Percentiles rank a stretch among this genome's conserved stretches.
These are phyloP conservation scores for Cyclanthera cordifolia DNA, from an alignment of 306 rosid genomes.

Conservation along the genomic window DNA sequence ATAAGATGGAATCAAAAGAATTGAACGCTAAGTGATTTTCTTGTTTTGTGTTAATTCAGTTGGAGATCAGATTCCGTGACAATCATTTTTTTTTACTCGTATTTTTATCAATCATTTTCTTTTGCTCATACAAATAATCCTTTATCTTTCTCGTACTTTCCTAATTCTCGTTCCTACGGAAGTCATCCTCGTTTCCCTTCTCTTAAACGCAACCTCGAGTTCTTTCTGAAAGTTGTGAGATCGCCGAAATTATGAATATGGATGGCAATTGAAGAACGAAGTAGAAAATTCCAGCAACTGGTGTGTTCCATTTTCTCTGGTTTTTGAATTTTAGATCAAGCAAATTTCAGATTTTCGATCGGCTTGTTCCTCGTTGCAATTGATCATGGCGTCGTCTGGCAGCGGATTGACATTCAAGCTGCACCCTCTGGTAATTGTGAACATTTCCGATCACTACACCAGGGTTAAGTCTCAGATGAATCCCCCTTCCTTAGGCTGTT, in stretches of 20 bases:
- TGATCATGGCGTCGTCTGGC: conserved; percentile 84
- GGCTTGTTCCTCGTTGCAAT: neutral
- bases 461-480: conserved; percentile 75
- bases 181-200: too few species aligned
- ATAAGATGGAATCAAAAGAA: too few species aligned
- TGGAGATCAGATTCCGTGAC: too few species aligned
- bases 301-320: neutral
- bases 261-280: conserved; percentile 5
- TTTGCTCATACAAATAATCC: too few species aligned
- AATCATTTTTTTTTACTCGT: too few species aligned
- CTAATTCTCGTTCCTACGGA: too few species aligned
- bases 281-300: neutral
- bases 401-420: conserved; percentile 95
- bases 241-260: neutral
- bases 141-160: too few species aligned
- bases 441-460: conserved; percentile 89
- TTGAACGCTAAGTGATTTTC: too few species aligned
- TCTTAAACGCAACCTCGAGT: too few species aligned
- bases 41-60: too few species aligned
- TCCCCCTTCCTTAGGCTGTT: conserved; percentile 24
- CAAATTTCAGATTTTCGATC: neutral
- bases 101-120: too few species aligned
- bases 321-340: neutral
- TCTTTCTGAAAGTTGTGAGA: neutral
- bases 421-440: conserved; percentile 84